Evolutionary conservation across 129 eudicot species (phyloP).

Genomic region (Kitagawia praeruptora): DNA sequence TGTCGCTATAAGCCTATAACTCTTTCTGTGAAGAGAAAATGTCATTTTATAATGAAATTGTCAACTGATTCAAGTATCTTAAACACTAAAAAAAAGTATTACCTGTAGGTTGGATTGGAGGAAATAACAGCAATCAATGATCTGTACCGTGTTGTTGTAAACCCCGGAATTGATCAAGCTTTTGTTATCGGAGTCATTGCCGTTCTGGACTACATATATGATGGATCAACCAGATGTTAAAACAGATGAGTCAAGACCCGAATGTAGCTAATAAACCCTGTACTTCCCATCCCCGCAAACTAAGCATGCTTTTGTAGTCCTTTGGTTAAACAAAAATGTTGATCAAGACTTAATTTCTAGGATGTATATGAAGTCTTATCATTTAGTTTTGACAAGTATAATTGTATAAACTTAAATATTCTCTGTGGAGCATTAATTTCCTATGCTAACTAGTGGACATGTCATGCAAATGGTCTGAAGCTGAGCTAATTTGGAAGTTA

Average conservation of each 20-base stretch:
- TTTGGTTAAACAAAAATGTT: background rate
- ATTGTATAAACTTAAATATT: too few relatives aligned
- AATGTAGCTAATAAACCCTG: background rate
- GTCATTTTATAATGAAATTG: too few relatives aligned
- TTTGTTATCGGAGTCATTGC: slow-evolving; percentile 87
- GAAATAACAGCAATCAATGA: slow-evolving; percentile 51
- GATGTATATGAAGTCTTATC: background rate
- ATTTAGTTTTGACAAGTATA: background rate
- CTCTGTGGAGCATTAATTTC: background rate
- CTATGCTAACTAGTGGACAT: background rate
- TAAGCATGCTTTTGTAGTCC: background rate
- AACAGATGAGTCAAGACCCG: background rate
- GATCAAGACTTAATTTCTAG: background rate
- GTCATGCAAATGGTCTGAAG: background rate
- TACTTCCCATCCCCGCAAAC: background rate
- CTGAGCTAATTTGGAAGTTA: background rate
- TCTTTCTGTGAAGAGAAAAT: too few relatives aligned
- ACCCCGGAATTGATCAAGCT: slow-evolving; percentile 85
- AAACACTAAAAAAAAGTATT: too few relatives aligned
- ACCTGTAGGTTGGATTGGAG: slow-evolving; percentile 46
- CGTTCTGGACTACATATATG: slow-evolving; percentile 76
- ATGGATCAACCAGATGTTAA: slow-evolving; percentile 74
- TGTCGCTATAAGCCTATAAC: too few relatives aligned
- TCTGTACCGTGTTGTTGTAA: slow-evolving; percentile 56
- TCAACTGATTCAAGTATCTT: too few relatives aligned